Percentiles rank a stretch among this genome's conserved stretches.
Evolutionary conservation across 108 stramenopile genomes (phyloP).

Genomic region (Nitzschia sp.): DNA sequence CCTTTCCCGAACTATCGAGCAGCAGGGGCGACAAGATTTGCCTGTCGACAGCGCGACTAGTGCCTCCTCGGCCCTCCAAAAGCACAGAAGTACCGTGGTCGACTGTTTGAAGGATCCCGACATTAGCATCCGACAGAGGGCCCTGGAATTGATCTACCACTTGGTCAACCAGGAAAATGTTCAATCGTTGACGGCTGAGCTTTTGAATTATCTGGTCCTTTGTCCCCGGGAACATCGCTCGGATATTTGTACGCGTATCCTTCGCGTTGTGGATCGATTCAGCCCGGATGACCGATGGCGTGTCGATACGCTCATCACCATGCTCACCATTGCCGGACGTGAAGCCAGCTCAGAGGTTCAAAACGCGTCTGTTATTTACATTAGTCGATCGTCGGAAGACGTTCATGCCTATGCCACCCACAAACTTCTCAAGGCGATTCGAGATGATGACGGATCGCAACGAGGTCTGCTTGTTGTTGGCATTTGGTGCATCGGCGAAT

Average conservation of each 20-base stretch:
- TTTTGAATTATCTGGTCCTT: constrained; percentile 97
- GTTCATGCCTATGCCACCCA: constrained; percentile 89
- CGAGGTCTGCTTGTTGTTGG: constrained; percentile 85
- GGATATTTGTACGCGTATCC: constrained; percentile 87
- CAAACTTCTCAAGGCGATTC: constrained; percentile 87
- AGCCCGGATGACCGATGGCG: constrained; percentile 92
- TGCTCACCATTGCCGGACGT: constrained; percentile 95
- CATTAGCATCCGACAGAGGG: constrained; percentile 97
- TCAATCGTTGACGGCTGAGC: constrained; percentile 86
- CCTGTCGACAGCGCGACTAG: constrained; percentile 54
- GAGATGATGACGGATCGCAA: constrained; percentile 90
- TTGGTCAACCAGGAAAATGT: constrained; percentile 94
- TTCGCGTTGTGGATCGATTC: constrained; percentile 90
- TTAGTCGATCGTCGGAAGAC: constrained; percentile 72
- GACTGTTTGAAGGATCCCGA: constrained; percentile 99
- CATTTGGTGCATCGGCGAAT: constrained; percentile 96
- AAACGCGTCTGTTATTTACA: constrained; percentile 79
- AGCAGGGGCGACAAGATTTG: constrained; percentile 27
- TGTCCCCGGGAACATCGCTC: constrained; percentile 92
- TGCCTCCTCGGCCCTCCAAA: constrained; percentile 86
- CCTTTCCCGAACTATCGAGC: constrained; percentile 75
- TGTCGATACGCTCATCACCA: constrained; percentile 94
- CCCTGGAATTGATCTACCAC: constrained; percentile 96
- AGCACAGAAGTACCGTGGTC: constrained; percentile 92
- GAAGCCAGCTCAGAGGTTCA: constrained; percentile 82